These are phyloP conservation scores for Eucalyptus fibrosa DNA, from an alignment of 345 rosid genomes.

Conservation along the genomic window DNA sequence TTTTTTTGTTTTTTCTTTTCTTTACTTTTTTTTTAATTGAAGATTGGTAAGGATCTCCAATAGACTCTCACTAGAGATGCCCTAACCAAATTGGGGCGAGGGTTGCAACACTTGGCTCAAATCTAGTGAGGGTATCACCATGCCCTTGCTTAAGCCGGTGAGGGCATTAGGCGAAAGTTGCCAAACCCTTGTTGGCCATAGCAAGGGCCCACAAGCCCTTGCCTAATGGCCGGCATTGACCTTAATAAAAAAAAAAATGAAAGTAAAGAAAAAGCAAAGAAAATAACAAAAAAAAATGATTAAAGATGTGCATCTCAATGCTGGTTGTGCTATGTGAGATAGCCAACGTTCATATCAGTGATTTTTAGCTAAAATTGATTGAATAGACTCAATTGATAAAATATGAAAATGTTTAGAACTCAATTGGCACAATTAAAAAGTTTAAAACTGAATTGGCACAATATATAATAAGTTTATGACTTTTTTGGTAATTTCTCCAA, in stretches of 20 bases:
- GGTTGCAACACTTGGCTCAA: background rate
- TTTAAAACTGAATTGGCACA: too few species aligned
- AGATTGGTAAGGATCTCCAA: fast-evolving
- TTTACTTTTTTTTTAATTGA: too few species aligned
- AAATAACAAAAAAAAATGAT: too few species aligned
- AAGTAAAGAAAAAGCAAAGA: background rate
- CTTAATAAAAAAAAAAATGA: background rate
- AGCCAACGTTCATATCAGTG: fast-evolving
- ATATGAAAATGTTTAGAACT: fast-evolving
- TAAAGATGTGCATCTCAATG: background rate
- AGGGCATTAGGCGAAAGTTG: background rate
- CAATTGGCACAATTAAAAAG: fast-evolving
- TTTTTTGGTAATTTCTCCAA: too few species aligned
- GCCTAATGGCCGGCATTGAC: fast-evolving
- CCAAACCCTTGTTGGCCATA: background rate
- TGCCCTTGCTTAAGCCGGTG: background rate
- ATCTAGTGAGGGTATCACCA: background rate
- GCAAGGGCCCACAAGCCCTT: background rate
- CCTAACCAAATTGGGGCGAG: background rate
- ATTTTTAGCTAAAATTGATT: fast-evolving
- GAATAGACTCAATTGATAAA: too few species aligned
- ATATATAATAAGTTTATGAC: too few species aligned
- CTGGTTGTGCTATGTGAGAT: background rate
- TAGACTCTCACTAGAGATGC: background rate
- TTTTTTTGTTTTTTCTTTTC: fast-evolving